phyloP scores from a whole-genome alignment of 805 yeast genomes.

The Metschnikowia similis region DNA sequence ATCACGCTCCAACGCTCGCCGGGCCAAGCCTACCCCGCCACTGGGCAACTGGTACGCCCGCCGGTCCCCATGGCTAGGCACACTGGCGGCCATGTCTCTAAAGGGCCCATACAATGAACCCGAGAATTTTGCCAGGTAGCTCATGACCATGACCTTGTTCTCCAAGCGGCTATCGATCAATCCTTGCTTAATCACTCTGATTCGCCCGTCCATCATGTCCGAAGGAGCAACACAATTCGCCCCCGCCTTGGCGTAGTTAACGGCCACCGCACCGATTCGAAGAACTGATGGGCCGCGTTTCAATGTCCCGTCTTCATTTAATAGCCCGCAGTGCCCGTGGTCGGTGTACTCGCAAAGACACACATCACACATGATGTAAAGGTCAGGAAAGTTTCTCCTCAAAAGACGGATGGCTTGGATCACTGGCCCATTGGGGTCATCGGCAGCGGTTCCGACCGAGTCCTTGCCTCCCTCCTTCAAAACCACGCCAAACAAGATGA shows the following conservation, averaged over 20 bases:
- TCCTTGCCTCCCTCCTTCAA: conserved; percentile 74
- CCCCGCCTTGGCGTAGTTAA: conserved; percentile 92
- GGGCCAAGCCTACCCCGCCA: conserved; percentile 89
- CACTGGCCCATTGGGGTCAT: conserved; percentile 95
- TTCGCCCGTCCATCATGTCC: conserved; percentile 96
- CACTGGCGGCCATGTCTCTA: conserved; percentile 94
- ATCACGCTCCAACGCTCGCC: conserved; percentile 85
- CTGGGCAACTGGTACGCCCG: conserved; percentile 90
- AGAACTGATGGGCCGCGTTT: conserved; percentile 70
- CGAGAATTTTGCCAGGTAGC: conserved; percentile 90
- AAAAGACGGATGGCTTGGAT: conserved; percentile 70
- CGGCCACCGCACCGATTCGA: conserved; percentile 91
- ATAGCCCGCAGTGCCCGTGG: conserved; percentile 97
- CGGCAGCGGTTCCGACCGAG: conserved; percentile 81
- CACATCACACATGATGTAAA: conserved; percentile 89
- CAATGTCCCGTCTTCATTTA: conserved; percentile 82
- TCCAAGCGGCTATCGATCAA: conserved; percentile 77
- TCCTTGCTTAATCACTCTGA: conserved; percentile 81
- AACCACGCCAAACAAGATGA: conserved; percentile 90
- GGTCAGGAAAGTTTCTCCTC: conserved; percentile 64
- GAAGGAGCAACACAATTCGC: conserved; percentile 95
- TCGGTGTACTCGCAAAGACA: conserved; percentile 95
- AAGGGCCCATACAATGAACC: conserved; percentile 95
- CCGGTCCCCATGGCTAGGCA: conserved; percentile 88
- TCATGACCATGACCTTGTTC: conserved; percentile 83